Percentiles rank a stretch among this genome's conserved stretches.
Evolutionary conservation across 2,329 filamentous ascomycete genomes (phyloP).

Genomic region (Curvularia verruculosa): DNA sequence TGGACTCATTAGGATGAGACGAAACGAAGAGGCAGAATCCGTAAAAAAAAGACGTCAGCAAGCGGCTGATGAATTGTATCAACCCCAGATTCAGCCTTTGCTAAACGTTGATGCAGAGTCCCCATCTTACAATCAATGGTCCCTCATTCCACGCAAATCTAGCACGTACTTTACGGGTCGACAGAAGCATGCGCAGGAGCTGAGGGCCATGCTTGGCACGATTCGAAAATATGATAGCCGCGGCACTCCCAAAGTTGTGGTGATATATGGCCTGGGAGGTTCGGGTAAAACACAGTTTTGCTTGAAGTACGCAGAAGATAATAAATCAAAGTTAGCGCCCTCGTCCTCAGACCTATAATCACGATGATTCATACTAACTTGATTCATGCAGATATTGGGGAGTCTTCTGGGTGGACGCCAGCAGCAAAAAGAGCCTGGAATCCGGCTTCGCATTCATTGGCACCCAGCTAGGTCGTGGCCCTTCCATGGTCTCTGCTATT

Average conservation of each 20-base stretch:
- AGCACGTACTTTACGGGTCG: neutral
- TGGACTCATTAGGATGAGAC: neutral
- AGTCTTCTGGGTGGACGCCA: slow-evolving; percentile 48
- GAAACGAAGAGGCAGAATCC: neutral
- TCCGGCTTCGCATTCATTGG: slow-evolving; percentile 36
- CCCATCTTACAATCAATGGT: neutral
- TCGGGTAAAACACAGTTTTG: slow-evolving; percentile 51
- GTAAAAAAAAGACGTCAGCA: neutral
- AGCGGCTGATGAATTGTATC: neutral
- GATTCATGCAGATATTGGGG: slow-evolving; percentile 45
- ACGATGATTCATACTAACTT: no score
- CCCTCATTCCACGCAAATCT: neutral
- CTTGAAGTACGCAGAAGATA: slow-evolving; percentile 46
- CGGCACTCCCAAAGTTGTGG: slow-evolving; percentile 27
- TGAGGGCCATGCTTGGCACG: no score
- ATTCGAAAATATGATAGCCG: no score
- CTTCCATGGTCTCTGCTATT: slow-evolving; percentile 32
- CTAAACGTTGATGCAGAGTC: neutral
- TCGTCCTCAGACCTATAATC: no score
- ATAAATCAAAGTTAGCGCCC: no score
- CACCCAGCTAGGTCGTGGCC: slow-evolving; percentile 31
- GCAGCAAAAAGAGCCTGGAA: slow-evolving; percentile 27
- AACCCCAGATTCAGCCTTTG: neutral
- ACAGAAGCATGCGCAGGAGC: neutral
- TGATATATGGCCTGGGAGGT: slow-evolving; percentile 49